phyloP scores from a whole-genome alignment of 1,139 yeast genomes.

The Schizosaccharomyces versatilis region DNA sequence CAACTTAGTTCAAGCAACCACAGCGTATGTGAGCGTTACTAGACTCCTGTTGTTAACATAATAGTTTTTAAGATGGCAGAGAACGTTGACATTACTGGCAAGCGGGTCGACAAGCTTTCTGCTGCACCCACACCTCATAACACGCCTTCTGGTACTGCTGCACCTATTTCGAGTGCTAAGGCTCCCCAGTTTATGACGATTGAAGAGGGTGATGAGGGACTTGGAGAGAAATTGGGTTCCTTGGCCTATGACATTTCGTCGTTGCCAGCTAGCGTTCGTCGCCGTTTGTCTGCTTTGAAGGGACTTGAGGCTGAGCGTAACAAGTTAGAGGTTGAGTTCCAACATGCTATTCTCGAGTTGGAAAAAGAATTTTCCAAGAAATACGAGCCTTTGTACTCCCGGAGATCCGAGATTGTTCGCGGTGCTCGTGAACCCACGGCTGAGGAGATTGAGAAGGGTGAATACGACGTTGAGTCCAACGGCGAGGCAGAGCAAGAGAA shows the following conservation, averaged over 20 bases:
- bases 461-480: constrained; percentile 18
- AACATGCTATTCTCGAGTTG: constrained; percentile 63
- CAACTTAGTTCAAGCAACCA: no score
- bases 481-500: constrained; percentile 11
- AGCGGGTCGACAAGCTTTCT: constrained; percentile 16
- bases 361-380: constrained; percentile 58
- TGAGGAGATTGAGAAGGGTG: constrained; percentile 61
- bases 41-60: neutral
- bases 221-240: neutral
- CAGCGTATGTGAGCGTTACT: no score
- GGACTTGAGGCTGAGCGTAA: constrained; percentile 65
- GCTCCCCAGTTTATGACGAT: constrained; percentile 63
- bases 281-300: constrained; percentile 63
- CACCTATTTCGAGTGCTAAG: constrained; percentile 39
- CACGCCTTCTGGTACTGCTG: constrained; percentile 80
- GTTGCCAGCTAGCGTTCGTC: constrained; percentile 50
- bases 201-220: constrained; percentile 27
- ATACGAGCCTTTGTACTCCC: constrained; percentile 56
- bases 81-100: neutral
- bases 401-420: constrained; percentile 47
- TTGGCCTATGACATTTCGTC: neutral
- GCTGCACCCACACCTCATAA: constrained; percentile 94
- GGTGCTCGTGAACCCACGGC: constrained; percentile 61
- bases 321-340: constrained; percentile 74
- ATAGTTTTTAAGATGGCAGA: neutral